Evolutionary conservation across 2,329 filamentous ascomycete genomes (phyloP).

Genomic region (Ophidiomyces ophidiicola): DNA sequence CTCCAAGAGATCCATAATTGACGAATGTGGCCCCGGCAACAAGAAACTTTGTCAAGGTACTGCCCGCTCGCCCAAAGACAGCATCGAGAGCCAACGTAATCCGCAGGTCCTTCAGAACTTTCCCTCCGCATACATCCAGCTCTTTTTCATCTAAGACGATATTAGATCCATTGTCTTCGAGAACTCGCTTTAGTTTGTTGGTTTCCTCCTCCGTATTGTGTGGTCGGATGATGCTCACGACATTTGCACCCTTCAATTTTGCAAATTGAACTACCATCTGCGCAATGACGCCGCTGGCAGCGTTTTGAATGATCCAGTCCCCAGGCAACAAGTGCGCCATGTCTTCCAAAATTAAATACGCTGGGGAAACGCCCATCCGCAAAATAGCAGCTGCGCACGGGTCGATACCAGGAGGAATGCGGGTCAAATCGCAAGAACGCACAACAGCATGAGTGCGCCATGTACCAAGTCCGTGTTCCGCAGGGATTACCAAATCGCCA

Average conservation of each 20-base stretch:
- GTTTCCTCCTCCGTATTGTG: slow-evolving; percentile 12
- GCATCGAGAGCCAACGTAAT: slow-evolving; percentile 15
- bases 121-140: slow-evolving; percentile 4
- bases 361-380: too few species aligned
- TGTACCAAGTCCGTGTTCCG: too few species aligned
- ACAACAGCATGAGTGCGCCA: too few species aligned
- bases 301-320: slow-evolving; percentile 21
- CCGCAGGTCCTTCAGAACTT: slow-evolving; percentile 2
- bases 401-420: too few species aligned
- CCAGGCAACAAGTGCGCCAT: slow-evolving; percentile 16
- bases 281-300: slow-evolving; percentile 14
- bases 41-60: slow-evolving; percentile 13
- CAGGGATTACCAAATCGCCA: too few species aligned
- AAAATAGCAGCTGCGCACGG: too few species aligned
- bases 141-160: slow-evolving; percentile 15
- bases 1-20: slow-evolving; percentile 15
- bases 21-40: slow-evolving; percentile 15
- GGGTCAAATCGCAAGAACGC: too few species aligned
- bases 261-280: slow-evolving; percentile 19
- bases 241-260: slow-evolving; percentile 10
- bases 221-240: slow-evolving; percentile 16
- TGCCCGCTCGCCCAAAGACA: slow-evolving; percentile 15
- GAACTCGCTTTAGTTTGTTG: too few species aligned
- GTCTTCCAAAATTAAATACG: slow-evolving; percentile 19
- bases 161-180: slow-evolving; percentile 5